Conservation (phyloP, 2,329 filamentous ascomycete genomes). For the Fusarium kyushuense region DNA sequence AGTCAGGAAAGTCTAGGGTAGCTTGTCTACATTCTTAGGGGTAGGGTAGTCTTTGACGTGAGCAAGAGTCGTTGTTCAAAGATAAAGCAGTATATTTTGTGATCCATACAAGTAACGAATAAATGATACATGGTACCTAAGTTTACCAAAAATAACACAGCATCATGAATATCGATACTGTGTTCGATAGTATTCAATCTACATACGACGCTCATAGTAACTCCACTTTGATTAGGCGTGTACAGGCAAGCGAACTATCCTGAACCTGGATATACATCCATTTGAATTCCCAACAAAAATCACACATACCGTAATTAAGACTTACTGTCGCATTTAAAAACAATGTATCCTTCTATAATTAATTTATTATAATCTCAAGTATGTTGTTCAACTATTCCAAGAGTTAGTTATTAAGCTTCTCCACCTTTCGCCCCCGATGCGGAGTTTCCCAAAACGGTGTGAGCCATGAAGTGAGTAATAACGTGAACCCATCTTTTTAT, state of each 20-base stretch:
- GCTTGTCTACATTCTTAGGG: background rate
- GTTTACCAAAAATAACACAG: background rate
- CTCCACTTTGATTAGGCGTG: background rate
- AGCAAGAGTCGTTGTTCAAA: background rate
- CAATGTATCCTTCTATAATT: background rate
- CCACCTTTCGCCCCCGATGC: slow-evolving; percentile 30
- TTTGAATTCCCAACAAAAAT: background rate
- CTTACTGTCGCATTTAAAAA: background rate
- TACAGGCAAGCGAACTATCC: no score
- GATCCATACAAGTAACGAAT: background rate
- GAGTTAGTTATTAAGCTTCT: background rate
- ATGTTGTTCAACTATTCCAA: background rate
- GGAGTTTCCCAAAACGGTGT: slow-evolving; percentile 47
- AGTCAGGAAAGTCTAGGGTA: slow-evolving; percentile 30
- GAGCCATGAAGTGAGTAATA: slow-evolving; percentile 13
- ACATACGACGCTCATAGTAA: background rate
- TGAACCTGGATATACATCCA: background rate
- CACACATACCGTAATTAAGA: no score
- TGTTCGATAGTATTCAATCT: no score
- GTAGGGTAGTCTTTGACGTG: background rate
- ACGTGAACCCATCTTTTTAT: slow-evolving; percentile 15
- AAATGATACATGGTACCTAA: no score
- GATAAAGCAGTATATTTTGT: background rate
- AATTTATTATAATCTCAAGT: background rate
- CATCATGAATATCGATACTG: background rate